Evolutionary conservation across 495 filamentous ascomycete species (phyloP).

Genomic region (Penicillium desertorum): DNA sequence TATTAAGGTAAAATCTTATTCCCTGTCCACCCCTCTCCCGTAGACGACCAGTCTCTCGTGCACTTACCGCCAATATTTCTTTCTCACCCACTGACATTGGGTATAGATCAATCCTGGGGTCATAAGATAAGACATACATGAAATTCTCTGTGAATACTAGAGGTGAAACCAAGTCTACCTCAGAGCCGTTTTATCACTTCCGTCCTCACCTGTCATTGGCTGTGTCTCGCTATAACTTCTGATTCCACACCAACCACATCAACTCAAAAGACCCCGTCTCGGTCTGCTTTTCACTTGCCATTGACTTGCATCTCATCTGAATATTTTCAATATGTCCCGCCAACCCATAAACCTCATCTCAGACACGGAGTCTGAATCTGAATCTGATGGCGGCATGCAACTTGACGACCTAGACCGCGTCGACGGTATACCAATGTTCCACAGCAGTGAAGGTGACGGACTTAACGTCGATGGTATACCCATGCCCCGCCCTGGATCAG

Average conservation of each 20-base stretch:
- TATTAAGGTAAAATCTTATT: background rate
- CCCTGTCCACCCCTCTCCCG: background rate
- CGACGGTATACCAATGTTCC: background rate
- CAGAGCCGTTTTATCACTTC: background rate
- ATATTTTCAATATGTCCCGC: background rate
- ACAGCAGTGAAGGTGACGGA: background rate
- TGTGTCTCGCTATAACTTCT: background rate
- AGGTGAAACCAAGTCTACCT: background rate
- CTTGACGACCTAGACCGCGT: background rate
- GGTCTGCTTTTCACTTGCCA: background rate
- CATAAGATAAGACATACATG: background rate
- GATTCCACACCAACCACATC: background rate
- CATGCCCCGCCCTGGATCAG: background rate
- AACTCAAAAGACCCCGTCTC: background rate
- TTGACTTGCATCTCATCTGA: background rate
- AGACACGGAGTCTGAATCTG: constrained; percentile 6
- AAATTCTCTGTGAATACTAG: background rate
- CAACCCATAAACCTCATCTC: background rate
- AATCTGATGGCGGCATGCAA: constrained; percentile 16
- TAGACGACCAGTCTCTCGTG: background rate
- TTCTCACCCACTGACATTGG: background rate
- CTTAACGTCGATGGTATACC: background rate
- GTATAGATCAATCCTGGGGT: constrained; percentile 3
- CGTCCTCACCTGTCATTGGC: background rate
- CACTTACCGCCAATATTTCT: background rate